Evolutionary conservation across 2,329 filamentous ascomycete genomes (phyloP).

Genomic region (Arthroderma uncinatum): DNA sequence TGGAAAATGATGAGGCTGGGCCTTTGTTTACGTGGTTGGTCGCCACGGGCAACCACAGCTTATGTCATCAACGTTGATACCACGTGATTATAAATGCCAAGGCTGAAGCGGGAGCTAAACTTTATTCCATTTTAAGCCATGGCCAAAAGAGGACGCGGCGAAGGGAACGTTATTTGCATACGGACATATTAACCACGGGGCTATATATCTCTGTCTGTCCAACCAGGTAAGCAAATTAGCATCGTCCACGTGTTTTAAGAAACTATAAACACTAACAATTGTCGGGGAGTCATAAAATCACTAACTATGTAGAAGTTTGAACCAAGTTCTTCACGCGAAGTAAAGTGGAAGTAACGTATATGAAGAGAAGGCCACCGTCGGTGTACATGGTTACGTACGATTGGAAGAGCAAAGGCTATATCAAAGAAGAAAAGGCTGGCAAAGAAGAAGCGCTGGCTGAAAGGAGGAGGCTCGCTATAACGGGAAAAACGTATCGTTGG

Average conservation of each 20-base stretch:
- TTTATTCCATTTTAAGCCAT: not conserved
- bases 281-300: not conserved
- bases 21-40: conserved; percentile 8
- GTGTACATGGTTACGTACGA: not conserved
- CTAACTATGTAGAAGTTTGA: not conserved
- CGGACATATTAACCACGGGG: not conserved
- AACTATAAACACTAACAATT: not conserved
- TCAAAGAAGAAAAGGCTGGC: not conserved
- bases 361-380: not conserved
- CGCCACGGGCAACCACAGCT: conserved; percentile 7
- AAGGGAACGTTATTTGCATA: not conserved
- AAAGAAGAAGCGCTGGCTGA: not conserved
- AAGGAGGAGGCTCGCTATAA: not conserved
- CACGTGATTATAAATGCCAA: not conserved
- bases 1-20: conserved; percentile 9
- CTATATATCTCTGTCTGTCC: not conserved
- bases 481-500: not conserved
- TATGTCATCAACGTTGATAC: not conserved
- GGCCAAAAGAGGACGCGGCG: not conserved
- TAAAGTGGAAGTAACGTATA: not conserved
- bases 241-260: not conserved
- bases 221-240: conserved; percentile 1
- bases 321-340: not conserved
- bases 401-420: not conserved
- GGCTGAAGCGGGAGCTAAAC: not conserved